Base-by-base conservation (phyloP, 345 rosid genomes). In the Eucalyptus albens region DNA sequence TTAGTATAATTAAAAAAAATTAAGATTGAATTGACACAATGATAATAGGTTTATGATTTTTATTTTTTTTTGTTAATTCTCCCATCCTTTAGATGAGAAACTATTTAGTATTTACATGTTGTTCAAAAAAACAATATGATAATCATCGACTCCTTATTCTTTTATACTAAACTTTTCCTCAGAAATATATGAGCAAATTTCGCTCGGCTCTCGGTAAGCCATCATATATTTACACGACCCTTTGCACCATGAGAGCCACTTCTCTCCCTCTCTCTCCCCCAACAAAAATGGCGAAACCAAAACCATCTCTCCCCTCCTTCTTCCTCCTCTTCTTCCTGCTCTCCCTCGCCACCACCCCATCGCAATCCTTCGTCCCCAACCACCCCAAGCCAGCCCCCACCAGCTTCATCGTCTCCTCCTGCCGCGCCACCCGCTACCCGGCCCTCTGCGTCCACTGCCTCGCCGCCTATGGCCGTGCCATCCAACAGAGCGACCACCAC, bases 371-470 rank as follows among this genome's bases (percentile, higher is more conserved):
- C 77, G 72, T 50, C 77, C 44, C 37, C 40, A 88, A 21, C 87
- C 85, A 9, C 8, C 69, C 37, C 33, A 51, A 50, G 1, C 86
- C 86, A 17, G 82, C 26, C 89, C 91, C 95, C 53, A 88, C 85
- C 40, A 93, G 91, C 72, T 97, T 94, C 92, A 93, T 97, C 87
- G 91, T 86, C 56, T 86, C 93, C 37, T 95, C 96, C n/a, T 97
- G 99, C 91, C 93, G 65, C 83, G 92, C 90, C 92, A 96, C 97
- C 42, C 95, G 94, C 80, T 97, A 97, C 82, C 95, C 96, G 24
- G 94, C 88, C 33, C 91, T 97, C 8, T 97, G 99, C 86, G 77
- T 95, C 86, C 92, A 92, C 53, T 93, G 93, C 89, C 95, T 95
- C 88, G 90, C 96, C 1, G 88, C 92, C 83, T 95, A 95, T 53